Base-by-base conservation (phyloP, 73 alveolate species). In the Paramecium sexaurelia region DNA sequence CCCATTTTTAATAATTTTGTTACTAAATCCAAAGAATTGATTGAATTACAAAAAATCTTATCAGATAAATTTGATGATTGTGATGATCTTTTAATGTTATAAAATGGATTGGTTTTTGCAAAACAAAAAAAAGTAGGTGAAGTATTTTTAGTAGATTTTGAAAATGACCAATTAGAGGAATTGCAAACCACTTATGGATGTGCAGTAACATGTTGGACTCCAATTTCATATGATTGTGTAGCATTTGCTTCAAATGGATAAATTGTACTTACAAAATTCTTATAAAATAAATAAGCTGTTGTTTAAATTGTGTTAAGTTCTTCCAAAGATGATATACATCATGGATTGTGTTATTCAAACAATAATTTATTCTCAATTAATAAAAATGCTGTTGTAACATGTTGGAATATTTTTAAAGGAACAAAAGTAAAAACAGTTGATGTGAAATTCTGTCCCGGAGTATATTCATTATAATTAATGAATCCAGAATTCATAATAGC, bases 141-240 rank as follows among this genome's bases (percentile, higher is more conserved):
- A 78, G 90, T 78, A 24, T 78, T 24, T 24, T 11, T 78, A 8
- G 75, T 45, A n/a, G 90, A 78, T 78, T 78, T 78, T 78, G 90
- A 78, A 26, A 43, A 78, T 17, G 29, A 78, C 13, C 29, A 7
- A 37, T 20, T 78, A 15, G 68, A 78, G 13, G 90, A 78, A 78
- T 78, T 39, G 55, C 20, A 78, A 78, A 37, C 43, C 1, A 78
- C 90, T 17, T 32, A 37, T 22, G 90, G 90, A 40, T 78, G 90
- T 45, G 75, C 90, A 5, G 90, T 78, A 10, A 78, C 90, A 1
- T 78, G 90, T 78, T 78, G 90, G 90, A 39, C 75, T 11, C 47
- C 90, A 2, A 78, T 78, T 6, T 24, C 43, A 0, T 78, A 78
- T 78, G 90, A 78, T 78, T 2, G 20, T 7, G 39, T 78, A 10